Base-by-base conservation (phyloP, 371 early-diverging fungal genomes). In the Lichtheimia hyalospora region DNA sequence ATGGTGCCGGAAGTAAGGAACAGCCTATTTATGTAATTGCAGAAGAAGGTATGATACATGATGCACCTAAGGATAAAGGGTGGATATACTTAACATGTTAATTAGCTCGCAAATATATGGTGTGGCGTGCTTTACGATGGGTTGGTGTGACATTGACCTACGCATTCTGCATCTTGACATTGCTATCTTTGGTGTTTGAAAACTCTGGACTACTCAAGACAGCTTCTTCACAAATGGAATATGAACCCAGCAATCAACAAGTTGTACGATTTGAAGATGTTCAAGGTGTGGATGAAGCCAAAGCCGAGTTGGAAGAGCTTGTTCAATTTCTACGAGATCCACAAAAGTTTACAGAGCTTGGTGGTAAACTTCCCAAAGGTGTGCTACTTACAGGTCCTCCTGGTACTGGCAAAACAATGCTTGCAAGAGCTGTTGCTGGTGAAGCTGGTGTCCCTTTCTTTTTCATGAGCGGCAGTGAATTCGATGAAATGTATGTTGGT, bases 401-500 rank as follows among this genome's bases (percentile, higher is more conserved):
- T 0, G 99, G 99, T 21, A 99, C 99, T 4, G 99, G 99, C 46
- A 99, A 93, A 73, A 95, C 95, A 1, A 79, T 93, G 73, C 64
- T 94, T 50, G 95, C 95, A 5, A 70, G 93, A 52, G 95, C 95
- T 20, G 92, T 95, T 5, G 94, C 94, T 14, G 93, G 93, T 34
- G 96, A 98, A 77, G 93, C 98, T 13, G 92, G 88, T 21, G 96
- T 98, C 2, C 96, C 97, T 0, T 99, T 99, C 76, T 96, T 97
- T 69, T 96, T 94, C 68, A 95, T 96, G 95, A 91, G 91, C 56
- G 99, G 98, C 18, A 89, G 90, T 60, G 98, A 99, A 75, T 97
- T 97, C 81, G 98, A 96, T 76, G 98, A 99, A 73, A 87, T 98
- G 80, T 98, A 95, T 72, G 99, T 99, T 13, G 99, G 99, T 57